Percentiles rank a stretch among this genome's conserved stretches.
These are phyloP conservation scores for Reticulascus tulasneorum DNA, from an alignment of 2,329 filamentous ascomycete species.

Conservation along the genomic window DNA sequence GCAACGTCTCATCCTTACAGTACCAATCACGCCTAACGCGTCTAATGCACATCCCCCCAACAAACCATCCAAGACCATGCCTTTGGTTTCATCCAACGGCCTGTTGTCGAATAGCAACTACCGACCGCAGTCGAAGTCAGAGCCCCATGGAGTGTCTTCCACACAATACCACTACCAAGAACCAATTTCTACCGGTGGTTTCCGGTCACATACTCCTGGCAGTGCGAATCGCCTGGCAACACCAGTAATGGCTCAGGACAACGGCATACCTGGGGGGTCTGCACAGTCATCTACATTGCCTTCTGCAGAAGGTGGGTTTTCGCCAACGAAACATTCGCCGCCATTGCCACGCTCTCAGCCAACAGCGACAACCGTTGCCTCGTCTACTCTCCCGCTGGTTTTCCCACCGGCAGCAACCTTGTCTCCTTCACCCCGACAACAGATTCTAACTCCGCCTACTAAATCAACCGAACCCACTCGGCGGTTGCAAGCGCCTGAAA, in stretches of 20 bases:
- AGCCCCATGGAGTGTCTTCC: too few species aligned
- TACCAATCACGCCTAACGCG: too few species aligned
- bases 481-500: constrained; percentile 4
- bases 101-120: too few species aligned
- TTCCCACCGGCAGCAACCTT: constrained; percentile 55
- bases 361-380: constrained; percentile 5
- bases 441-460: constrained; percentile 57
- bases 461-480: constrained; percentile 40
- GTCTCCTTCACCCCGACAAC: constrained; percentile 52
- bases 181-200: too few species aligned
- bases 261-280: constrained; percentile 10
- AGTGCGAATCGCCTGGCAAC: too few species aligned
- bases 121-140: too few species aligned
- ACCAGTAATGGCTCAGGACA: constrained; percentile 12
- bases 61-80: too few species aligned
- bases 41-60: too few species aligned
- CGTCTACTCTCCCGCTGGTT: constrained; percentile 33
- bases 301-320: constrained; percentile 43
- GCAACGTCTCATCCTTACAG: too few species aligned
- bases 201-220: too few species aligned
- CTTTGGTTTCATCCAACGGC: too few species aligned
- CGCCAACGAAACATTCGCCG: constrained; percentile 50
- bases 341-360: constrained; percentile 23
- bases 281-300: constrained; percentile 18
- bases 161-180: too few species aligned